phyloP scores from a whole-genome alignment of 805 yeast species.

The Schizosaccharomyces lindneri region DNA sequence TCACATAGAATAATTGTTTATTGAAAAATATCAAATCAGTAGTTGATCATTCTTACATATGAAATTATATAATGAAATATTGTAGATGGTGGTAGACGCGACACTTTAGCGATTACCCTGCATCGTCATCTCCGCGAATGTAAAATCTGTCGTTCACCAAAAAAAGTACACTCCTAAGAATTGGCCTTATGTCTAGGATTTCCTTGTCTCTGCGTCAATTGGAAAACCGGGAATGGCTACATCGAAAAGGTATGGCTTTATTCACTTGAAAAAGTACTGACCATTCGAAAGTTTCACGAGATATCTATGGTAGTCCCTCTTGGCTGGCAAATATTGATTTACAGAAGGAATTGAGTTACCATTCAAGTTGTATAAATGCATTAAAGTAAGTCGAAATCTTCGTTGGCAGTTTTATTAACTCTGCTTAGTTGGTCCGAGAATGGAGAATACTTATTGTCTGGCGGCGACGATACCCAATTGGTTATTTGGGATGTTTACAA shows the following conservation, averaged over 20 bases:
- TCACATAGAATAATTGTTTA: too few species aligned
- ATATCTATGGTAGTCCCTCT: background rate
- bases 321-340: background rate
- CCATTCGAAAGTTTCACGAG: background rate
- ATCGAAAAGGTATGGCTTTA: background rate
- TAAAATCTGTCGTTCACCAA: background rate
- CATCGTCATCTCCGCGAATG: background rate
- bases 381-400: background rate
- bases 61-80: too few species aligned
- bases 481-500: conserved; percentile 7
- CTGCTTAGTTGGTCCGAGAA: conserved; percentile 8
- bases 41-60: too few species aligned
- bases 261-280: background rate
- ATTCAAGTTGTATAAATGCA: conserved; percentile 8
- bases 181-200: background rate
- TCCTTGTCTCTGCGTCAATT: background rate
- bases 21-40: too few species aligned
- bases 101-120: too few species aligned
- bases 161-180: background rate
- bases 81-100: too few species aligned
- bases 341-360: conserved; percentile 1
- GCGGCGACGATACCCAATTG: conserved; percentile 8
- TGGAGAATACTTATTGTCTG: conserved; percentile 7
- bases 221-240: background rate
- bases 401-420: background rate